Conservation (phyloP, 306 rosid genomes). For the Leucaena leucocephala region DNA sequence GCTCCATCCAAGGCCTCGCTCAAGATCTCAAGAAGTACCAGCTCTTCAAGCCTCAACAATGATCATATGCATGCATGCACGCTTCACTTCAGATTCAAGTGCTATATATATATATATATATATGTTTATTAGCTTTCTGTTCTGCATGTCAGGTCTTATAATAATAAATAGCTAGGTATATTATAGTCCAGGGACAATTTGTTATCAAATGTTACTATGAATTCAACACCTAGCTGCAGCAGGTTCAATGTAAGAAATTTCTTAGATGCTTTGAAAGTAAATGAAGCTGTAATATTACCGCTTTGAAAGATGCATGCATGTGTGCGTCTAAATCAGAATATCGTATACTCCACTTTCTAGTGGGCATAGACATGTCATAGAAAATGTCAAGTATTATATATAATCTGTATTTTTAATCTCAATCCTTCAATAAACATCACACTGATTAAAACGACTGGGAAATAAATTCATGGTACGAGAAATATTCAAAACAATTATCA, state of each 20-base stretch:
- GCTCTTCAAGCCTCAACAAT: conserved; percentile 69
- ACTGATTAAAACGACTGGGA: background rate
- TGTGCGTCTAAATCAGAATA: background rate
- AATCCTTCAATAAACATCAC: background rate
- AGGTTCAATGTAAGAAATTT: conserved; percentile 29
- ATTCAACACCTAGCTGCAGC: conserved; percentile 31
- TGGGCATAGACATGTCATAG: background rate
- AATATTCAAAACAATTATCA: background rate
- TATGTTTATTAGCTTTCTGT: conserved; percentile 16
- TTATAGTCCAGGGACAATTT: conserved; percentile 36
- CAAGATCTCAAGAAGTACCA: conserved; percentile 72
- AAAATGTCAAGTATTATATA: background rate
- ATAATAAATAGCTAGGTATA: conserved; percentile 24
- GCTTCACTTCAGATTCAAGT: background rate
- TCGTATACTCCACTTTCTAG: background rate
- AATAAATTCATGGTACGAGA: background rate
- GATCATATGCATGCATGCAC: background rate
- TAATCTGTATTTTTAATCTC: background rate
- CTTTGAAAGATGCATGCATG: background rate
- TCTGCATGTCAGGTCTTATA: conserved; percentile 1
- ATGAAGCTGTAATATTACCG: background rate
- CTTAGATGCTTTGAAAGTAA: conserved; percentile 21
- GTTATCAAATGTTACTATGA: conserved; percentile 35
- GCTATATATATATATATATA: background rate
- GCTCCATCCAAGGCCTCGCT: conserved; percentile 79